Evolutionary conservation across 177 flowering plant species (phyloP).

Genomic region (Telopea speciosissima): DNA sequence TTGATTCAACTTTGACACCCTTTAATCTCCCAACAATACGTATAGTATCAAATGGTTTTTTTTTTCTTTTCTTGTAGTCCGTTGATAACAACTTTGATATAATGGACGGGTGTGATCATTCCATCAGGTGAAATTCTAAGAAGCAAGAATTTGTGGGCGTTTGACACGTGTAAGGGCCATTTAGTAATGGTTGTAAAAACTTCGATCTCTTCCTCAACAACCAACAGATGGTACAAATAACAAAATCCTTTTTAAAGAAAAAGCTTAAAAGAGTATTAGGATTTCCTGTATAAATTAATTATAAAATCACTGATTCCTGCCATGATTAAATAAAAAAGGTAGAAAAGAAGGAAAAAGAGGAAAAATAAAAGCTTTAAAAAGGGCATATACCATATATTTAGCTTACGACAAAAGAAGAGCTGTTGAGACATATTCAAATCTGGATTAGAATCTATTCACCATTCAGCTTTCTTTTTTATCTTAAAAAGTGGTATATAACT

Average conservation of each 20-base stretch:
- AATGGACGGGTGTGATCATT: no score
- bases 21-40: no score
- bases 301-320: constrained; percentile 32
- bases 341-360: background rate
- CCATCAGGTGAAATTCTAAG: no score
- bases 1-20: no score
- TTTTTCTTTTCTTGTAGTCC: no score
- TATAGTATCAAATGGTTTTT: no score
- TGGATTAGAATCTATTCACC: constrained; percentile 35
- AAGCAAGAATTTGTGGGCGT: background rate
- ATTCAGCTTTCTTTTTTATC: constrained; percentile 35
- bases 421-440: constrained; percentile 37
- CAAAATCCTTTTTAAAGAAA: no score
- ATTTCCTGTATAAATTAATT: constrained; percentile 8
- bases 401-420: constrained; percentile 10
- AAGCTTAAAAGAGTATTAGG: background rate
- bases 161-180: constrained; percentile 7
- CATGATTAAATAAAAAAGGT: constrained; percentile 17
- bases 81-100: no score
- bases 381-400: constrained; percentile 30
- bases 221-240: no score
- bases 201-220: no score
- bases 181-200: constrained; percentile 2
- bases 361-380: constrained; percentile 13
- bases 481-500: constrained; percentile 60